phyloP scores from a whole-genome alignment of 2,329 filamentous ascomycete genomes.

The Tympanopsis confertula region DNA sequence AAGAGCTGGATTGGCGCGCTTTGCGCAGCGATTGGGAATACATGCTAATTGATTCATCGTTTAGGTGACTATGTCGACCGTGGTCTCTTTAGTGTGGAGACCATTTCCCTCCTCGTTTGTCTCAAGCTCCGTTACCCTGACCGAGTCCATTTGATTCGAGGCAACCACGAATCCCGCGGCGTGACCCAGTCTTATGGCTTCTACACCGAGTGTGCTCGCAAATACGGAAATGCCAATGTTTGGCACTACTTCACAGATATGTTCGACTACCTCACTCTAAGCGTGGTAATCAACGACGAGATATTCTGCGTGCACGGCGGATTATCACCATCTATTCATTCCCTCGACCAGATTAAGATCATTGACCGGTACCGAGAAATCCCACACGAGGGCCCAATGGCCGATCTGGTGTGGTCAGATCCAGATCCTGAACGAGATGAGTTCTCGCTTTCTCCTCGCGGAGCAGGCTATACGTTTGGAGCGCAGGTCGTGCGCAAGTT shows the following conservation, averaged over 20 bases:
- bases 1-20: no score
- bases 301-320: constrained; percentile 98
- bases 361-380: constrained; percentile 98
- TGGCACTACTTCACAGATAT: constrained; percentile 99
- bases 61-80: constrained; percentile 94
- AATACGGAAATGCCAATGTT: constrained; percentile 96
- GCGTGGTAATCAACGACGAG: constrained; percentile 95
- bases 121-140: constrained; percentile 93
- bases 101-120: constrained; percentile 93
- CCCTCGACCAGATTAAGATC: constrained; percentile 98
- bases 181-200: constrained; percentile 99
- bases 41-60: constrained; percentile 3
- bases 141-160: constrained; percentile 88
- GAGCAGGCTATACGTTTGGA: constrained; percentile 93
- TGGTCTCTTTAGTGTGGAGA: constrained; percentile 97
- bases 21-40: no score
- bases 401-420: constrained; percentile 97
- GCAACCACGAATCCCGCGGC: constrained; percentile 94
- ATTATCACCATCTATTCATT: constrained; percentile 82
- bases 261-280: constrained; percentile 96
- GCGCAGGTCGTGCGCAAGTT: constrained; percentile 98
- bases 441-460: constrained; percentile 84
- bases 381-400: constrained; percentile 97
- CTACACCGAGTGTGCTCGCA: constrained; percentile 94
- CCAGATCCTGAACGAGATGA: constrained; percentile 95